Percentiles rank a stretch among this genome's conserved stretches.
Evolutionary conservation across 1,284 basidiomycete genomes (phyloP).

Genomic region (Retiboletus flavoniger): DNA sequence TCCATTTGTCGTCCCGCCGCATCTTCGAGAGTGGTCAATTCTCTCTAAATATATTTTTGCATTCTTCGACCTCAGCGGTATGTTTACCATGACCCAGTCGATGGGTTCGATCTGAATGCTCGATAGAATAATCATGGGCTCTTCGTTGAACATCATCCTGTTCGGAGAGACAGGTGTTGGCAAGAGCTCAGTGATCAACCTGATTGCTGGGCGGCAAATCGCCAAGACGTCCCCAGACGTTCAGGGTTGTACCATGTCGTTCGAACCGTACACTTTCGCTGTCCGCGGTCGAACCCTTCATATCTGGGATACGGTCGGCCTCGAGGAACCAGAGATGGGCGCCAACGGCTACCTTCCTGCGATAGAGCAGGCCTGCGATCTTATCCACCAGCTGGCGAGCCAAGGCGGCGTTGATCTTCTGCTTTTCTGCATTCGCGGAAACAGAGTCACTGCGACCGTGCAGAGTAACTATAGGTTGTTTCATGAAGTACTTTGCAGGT

Average conservation of each 20-base stretch:
- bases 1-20: background rate
- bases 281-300: conserved; percentile 13
- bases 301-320: conserved; percentile 43
- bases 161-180: conserved; percentile 36
- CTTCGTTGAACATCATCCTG: conserved; percentile 31
- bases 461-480: conserved; percentile 42
- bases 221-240: conserved; percentile 28
- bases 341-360: conserved; percentile 30
- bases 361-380: conserved; percentile 36
- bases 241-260: conserved; percentile 32
- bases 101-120: conserved; percentile 18
- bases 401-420: conserved; percentile 39
- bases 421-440: conserved; percentile 39
- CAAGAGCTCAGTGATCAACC: conserved; percentile 36
- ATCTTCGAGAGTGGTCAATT: background rate
- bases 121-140: conserved; percentile 20
- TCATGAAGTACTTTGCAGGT: conserved; percentile 34
- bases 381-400: conserved; percentile 32
- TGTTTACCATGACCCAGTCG: conserved; percentile 5
- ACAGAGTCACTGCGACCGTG: conserved; percentile 33
- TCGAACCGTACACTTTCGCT: conserved; percentile 25
- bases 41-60: background rate
- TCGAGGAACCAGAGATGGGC: conserved; percentile 36
- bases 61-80: conserved; percentile 11
- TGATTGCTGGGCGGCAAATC: conserved; percentile 29